A percentile compares a stretch with the other conserved stretches of the same genome.
Conservation (phyloP, 306 rosid genomes). For the Pyrus communis region DNA sequence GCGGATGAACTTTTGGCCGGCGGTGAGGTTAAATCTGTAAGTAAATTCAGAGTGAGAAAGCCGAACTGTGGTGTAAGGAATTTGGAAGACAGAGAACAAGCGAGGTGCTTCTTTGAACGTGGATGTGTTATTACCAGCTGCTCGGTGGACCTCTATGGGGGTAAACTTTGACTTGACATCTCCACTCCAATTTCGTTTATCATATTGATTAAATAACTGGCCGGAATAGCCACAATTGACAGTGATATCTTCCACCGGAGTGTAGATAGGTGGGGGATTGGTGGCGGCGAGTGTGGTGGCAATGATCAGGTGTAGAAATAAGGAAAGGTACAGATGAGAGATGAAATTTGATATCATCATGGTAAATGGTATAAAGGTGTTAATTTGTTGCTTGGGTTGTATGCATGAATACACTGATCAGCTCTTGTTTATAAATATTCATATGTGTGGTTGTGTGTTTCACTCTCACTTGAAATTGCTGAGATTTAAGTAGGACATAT, state of each 20-base stretch:
- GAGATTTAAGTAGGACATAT: no score
- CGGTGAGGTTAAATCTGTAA: not conserved
- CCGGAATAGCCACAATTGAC: slow-evolving; percentile 12
- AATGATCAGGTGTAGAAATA: not conserved
- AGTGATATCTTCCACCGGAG: not conserved
- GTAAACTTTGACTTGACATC: not conserved
- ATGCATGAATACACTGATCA: not conserved
- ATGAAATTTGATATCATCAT: not conserved
- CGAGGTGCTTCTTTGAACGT: not conserved
- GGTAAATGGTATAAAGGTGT: not conserved
- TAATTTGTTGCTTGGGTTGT: not conserved
- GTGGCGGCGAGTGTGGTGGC: not conserved
- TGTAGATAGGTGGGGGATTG: not conserved
- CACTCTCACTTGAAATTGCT: no score
- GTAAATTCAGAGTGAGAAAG: slow-evolving; percentile 8
- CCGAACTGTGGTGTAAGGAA: not conserved
- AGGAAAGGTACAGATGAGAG: not conserved
- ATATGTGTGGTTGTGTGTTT: no score
- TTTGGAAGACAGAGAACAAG: not conserved
- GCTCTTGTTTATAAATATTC: not conserved
- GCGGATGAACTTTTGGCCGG: not conserved
- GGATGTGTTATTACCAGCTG: not conserved
- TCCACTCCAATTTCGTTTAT: not conserved
- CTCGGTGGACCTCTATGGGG: not conserved
- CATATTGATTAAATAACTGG: not conserved